These are phyloP conservation scores for Alternaria arbusti DNA, from an alignment of 2,329 filamentous ascomycete genomes.

Conservation along the genomic window DNA sequence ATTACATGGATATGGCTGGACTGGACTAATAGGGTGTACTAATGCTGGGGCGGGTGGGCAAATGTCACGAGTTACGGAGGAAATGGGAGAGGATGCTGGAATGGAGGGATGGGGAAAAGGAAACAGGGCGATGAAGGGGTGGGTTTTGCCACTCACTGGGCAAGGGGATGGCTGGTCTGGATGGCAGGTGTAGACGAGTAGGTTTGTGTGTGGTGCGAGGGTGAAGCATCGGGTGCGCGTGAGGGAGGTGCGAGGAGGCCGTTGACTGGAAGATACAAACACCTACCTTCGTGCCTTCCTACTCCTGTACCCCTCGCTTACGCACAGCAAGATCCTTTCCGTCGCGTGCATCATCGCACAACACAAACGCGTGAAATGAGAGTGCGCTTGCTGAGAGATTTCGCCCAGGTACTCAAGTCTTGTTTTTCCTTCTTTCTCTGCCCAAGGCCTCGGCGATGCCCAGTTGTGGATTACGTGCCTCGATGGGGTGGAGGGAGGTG, in stretches of 20 bases:
- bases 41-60: neutral
- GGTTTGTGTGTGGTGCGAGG: neutral
- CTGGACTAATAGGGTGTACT: neutral
- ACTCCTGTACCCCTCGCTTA: neutral
- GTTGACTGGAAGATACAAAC: neutral
- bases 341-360: slow-evolving; percentile 1
- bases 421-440: neutral
- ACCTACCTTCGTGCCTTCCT: neutral
- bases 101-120: neutral
- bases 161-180: neutral
- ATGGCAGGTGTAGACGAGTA: neutral
- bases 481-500: neutral
- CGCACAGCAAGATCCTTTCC: neutral
- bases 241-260: neutral
- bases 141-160: neutral
- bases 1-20: neutral
- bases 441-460: neutral
- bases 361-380: neutral
- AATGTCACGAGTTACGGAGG: neutral
- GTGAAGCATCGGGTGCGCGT: neutral
- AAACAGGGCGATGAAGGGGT: neutral
- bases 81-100: neutral
- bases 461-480: neutral
- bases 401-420: neutral
- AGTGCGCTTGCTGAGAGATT: neutral